Percentiles rank a stretch among this genome's conserved stretches.
These are phyloP conservation scores for Rhypophila decipiens DNA, from an alignment of 495 filamentous ascomycete genomes.

Conservation along the genomic window DNA sequence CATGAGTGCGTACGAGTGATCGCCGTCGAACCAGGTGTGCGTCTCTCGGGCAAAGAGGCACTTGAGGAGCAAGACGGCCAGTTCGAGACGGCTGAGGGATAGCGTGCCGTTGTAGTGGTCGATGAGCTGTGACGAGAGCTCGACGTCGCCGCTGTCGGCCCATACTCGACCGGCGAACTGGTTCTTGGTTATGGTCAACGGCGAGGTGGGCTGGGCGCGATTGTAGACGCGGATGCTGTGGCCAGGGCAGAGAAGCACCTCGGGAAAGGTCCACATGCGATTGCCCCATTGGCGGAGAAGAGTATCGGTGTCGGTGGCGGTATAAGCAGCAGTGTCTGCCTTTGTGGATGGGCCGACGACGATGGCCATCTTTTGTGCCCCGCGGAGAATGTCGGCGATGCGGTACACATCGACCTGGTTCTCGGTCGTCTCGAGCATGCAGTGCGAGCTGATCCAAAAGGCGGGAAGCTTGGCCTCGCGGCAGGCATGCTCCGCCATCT, in stretches of 20 bases:
- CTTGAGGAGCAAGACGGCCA: conserved; percentile 8
- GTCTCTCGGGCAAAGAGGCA: conserved; percentile 9
- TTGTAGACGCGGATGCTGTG: conserved; percentile 1
- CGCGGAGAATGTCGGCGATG: conserved; percentile 5
- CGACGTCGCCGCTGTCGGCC: conserved; percentile 1
- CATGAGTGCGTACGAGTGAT: conserved; percentile 42
- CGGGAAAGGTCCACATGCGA: conserved; percentile 45
- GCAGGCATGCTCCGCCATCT: conserved; percentile 5
- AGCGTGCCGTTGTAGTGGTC: conserved; percentile 16
- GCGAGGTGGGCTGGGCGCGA: background rate
- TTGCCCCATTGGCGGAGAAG: conserved; percentile 28
- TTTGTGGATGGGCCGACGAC: too few relatives aligned
- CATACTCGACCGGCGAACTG: conserved; percentile 10
- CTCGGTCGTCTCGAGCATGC: background rate
- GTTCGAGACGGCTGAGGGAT: conserved; percentile 16
- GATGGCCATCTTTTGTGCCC: background rate
- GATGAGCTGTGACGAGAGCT: conserved; percentile 9
- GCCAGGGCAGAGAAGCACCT: conserved; percentile 33
- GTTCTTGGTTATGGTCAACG: conserved; percentile 5
- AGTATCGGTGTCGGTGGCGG: conserved; percentile 2
- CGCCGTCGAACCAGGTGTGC: conserved; percentile 14
- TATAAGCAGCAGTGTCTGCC: too few relatives aligned
- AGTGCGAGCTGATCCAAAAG: conserved; percentile 3
- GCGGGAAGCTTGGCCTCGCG: conserved; percentile 6
- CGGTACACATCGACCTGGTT: conserved; percentile 28